Evolutionary conservation across 2,329 filamentous ascomycete species (phyloP).

Genomic region (Colletotrichum simmondsii): DNA sequence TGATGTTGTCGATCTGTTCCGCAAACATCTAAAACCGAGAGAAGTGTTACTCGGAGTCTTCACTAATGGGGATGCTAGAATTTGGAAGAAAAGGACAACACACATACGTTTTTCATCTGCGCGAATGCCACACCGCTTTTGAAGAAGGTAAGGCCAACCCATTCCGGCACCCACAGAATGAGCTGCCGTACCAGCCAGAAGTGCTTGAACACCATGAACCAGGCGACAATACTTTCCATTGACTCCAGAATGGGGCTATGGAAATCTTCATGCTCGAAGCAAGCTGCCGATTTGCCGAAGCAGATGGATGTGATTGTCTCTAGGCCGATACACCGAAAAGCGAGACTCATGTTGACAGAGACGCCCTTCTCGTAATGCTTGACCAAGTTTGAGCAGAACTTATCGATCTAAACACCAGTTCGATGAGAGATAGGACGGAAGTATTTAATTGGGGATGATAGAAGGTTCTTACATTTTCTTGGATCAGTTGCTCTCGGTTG

Average conservation of each 20-base stretch:
- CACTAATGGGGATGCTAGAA: background rate
- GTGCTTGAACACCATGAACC: background rate
- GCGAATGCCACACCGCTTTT: background rate
- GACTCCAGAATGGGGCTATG: too few relatives aligned
- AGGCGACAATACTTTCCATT: background rate
- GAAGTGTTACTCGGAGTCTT: background rate
- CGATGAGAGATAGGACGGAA: too few relatives aligned
- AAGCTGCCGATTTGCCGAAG: too few relatives aligned
- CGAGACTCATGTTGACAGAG: too few relatives aligned
- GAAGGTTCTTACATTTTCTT: too few relatives aligned
- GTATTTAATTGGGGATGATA: too few relatives aligned
- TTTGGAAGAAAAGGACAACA: fast-evolving
- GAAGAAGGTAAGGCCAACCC: background rate
- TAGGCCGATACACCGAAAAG: too few relatives aligned
- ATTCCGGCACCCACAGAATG: background rate
- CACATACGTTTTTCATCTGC: background rate
- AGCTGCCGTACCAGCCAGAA: background rate
- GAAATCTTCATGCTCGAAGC: too few relatives aligned
- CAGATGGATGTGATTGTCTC: too few relatives aligned
- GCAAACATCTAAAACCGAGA: background rate
- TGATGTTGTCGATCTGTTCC: background rate
- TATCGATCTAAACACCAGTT: too few relatives aligned
- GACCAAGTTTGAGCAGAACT: too few relatives aligned
- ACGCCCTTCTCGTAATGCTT: too few relatives aligned
- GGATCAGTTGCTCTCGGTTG: background rate